Conservation (phyloP, 225 moss, liverwort and hornwort species). For the Physcomitrium patens region DNA sequence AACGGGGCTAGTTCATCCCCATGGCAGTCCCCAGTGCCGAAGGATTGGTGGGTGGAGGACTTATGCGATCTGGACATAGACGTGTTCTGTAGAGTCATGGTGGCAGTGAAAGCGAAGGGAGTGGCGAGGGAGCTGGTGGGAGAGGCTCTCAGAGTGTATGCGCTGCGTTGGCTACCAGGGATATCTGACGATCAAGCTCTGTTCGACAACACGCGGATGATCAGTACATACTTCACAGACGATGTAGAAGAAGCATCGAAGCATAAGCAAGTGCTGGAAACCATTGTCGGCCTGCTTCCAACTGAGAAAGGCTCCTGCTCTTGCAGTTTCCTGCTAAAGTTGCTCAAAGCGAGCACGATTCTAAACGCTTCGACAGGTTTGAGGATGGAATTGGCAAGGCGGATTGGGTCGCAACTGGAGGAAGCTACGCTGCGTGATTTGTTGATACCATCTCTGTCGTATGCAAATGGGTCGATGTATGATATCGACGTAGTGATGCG, state of each 20-base stretch:
- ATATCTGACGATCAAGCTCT: slow-evolving; percentile 34
- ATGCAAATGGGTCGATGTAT: slow-evolving; percentile 48
- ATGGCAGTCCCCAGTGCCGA: slow-evolving; percentile 67
- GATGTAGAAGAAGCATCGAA: slow-evolving; percentile 42
- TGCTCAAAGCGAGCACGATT: slow-evolving; percentile 67
- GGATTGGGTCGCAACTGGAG: slow-evolving; percentile 80
- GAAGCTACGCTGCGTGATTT: slow-evolving; percentile 71
- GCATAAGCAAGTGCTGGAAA: slow-evolving; percentile 69
- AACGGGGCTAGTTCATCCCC: slow-evolving; percentile 61
- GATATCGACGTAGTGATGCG: slow-evolving; percentile 76
- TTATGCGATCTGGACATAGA: slow-evolving; percentile 77
- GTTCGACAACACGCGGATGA: slow-evolving; percentile 10
- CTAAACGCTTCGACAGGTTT: slow-evolving; percentile 52
- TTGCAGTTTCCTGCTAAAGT: slow-evolving; percentile 71
- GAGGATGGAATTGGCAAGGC: slow-evolving; percentile 63
- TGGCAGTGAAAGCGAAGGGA: slow-evolving; percentile 66
- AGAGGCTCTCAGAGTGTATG: slow-evolving; percentile 72
- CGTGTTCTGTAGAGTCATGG: slow-evolving; percentile 80
- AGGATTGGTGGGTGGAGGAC: slow-evolving; percentile 95
- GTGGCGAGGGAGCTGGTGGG: slow-evolving; percentile 58
- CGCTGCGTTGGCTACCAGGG: slow-evolving; percentile 74
- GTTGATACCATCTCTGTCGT: slow-evolving; percentile 66
- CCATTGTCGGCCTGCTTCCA: slow-evolving; percentile 73
- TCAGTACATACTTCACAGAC: slow-evolving; percentile 25
- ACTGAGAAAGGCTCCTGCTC: slow-evolving; percentile 63